phyloP scores from a whole-genome alignment of 805 yeast genomes.

The Wickerhamiella alocasiicola region DNA sequence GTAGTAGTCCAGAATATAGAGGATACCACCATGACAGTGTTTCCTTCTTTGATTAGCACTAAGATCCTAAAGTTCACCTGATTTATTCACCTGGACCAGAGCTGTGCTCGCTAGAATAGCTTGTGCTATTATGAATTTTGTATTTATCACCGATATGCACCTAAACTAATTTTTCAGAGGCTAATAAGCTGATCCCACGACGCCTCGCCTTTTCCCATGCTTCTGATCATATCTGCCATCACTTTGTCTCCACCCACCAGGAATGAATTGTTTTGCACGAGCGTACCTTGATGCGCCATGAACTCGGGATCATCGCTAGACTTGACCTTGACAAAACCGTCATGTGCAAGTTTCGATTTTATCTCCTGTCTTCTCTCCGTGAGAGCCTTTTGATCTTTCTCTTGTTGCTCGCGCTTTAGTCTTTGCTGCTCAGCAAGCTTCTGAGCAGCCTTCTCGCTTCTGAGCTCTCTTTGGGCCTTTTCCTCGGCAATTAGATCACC shows the following conservation, averaged over 20 bases:
- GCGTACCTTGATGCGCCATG: conserved; percentile 15
- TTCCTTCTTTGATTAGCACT: no score
- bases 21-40: no score
- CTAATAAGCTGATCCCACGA: conserved; percentile 9
- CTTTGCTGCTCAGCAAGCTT: conserved; percentile 18
- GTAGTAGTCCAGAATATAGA: no score
- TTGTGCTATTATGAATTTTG: no score
- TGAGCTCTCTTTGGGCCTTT: conserved; percentile 19
- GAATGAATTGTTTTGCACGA: conserved; percentile 17
- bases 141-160: no score
- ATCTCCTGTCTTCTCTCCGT: conserved; percentile 15
- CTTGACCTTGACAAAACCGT: conserved; percentile 18
- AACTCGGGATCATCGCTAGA: conserved; percentile 16
- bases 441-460: conserved; percentile 14
- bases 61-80: no score
- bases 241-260: conserved; percentile 14
- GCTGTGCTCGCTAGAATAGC: no score
- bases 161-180: no score
- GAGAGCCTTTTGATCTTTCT: conserved; percentile 15
- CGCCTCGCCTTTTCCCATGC: conserved; percentile 10
- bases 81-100: no score
- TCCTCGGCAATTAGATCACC: conserved; percentile 27
- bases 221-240: background rate
- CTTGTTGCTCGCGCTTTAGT: conserved; percentile 17
- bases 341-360: conserved; percentile 9